phyloP scores from a whole-genome alignment of 2,329 filamentous ascomycete species.

The Cladosporium sp. region DNA sequence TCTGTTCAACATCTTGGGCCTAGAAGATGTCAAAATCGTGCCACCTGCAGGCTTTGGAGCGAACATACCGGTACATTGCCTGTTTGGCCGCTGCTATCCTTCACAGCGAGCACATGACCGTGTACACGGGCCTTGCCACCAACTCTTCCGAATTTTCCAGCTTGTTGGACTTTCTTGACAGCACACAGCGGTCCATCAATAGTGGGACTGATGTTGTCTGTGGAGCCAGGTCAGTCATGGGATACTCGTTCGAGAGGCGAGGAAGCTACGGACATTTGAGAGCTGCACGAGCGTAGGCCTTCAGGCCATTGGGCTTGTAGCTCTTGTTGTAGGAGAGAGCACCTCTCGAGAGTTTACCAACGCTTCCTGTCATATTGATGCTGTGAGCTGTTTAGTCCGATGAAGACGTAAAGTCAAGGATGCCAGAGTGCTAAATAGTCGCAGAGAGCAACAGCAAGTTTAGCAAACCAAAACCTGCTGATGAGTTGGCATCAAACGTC shows the following conservation, averaged over 20 bases:
- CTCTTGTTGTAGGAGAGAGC: conserved; percentile 33
- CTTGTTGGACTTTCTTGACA: conserved; percentile 51
- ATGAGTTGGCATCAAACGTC: neutral
- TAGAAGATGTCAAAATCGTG: conserved; percentile 45
- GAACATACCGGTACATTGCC: conserved; percentile 32
- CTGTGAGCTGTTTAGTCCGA: neutral
- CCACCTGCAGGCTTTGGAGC: conserved; percentile 46
- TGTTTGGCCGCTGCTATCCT: conserved; percentile 33
- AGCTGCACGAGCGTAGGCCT: conserved; percentile 31
- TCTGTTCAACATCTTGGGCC: conserved; percentile 65
- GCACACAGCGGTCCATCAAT: conserved; percentile 63
- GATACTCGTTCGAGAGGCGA: neutral
- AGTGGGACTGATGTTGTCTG: conserved; percentile 61
- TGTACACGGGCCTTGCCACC: conserved; percentile 52
- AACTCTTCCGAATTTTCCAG: conserved; percentile 47
- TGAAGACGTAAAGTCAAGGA: neutral
- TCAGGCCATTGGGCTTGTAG: conserved; percentile 33
- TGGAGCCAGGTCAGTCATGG: neutral
- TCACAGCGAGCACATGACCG: conserved; percentile 53
- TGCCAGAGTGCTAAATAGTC: neutral
- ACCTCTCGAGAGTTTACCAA: conserved; percentile 28
- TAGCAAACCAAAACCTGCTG: neutral
- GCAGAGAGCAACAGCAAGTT: neutral
- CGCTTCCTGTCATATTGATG: neutral
- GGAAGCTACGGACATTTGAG: conserved; percentile 19